Evolutionary conservation across 164 flowering plant species (phyloP), one percentile per base, ranked within the genome.

Genomic region (Tetrastigma voinierianum): DNA sequence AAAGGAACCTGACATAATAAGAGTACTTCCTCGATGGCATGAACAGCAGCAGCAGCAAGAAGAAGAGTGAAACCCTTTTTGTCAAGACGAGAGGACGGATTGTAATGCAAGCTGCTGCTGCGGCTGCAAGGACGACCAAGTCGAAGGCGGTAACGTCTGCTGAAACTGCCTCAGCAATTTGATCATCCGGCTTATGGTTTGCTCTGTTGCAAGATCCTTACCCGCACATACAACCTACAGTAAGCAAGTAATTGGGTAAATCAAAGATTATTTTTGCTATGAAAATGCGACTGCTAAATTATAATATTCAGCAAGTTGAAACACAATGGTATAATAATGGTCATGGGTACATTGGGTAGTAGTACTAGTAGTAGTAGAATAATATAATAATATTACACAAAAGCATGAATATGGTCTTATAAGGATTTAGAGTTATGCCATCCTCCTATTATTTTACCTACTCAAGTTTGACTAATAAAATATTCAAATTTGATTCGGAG

Each of bases 51-150:
- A 61, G 46, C 53, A 46, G 40, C 63, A 56, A 53, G 53, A 46
- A 12, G 58, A 58, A n/a, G 23, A 51, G 20, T 17, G 45, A 9
- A 47, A 9, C 60, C 61, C 56, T 67, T 24, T 56, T 55, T 25
- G 21, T 11, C 3, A 25, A 45, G 86, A 82, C 3, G 97, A 86
- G 46, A 94, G 88, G 60, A 94, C 89, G 23, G 98, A 87, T 56
- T 91, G 97, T 74, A 94, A 61, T 1, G 93, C 90, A 58, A 88
- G 89, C 82, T 86, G 97, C 78, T 88, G 98, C 74, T 94, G 96
- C 1, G 98, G 98, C 70, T 90, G 96, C 80, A 94, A 79, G 48
- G 93, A 86, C 59, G 98, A 90, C 88, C 84, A 90, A 4, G 90
- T 83, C 6, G 95, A 63, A 0, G 97, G 97, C 55, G 98, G 96